Evolutionary conservation across 2,329 filamentous ascomycete species (phyloP).

Genomic region (Fusarium tuaranense): DNA sequence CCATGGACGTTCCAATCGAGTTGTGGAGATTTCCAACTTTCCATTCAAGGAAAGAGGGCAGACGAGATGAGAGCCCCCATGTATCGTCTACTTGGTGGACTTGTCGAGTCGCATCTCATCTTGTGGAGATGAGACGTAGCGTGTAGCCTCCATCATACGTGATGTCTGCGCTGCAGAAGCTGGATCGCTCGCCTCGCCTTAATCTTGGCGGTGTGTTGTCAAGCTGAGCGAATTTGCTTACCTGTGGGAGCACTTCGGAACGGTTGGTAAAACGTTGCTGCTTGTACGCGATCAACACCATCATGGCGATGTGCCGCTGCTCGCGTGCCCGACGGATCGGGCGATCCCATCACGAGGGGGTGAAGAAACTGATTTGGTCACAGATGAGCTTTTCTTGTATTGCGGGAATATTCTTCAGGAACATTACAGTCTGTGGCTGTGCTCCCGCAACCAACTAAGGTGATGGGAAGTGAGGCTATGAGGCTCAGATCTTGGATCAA

Average conservation of each 20-base stretch:
- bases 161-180: constrained; percentile 3
- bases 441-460: neutral
- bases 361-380: neutral
- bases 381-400: neutral
- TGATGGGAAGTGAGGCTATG: neutral
- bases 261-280: constrained; percentile 14
- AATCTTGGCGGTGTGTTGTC: constrained; percentile 20
- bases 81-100: constrained; percentile 30
- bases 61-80: constrained; percentile 1
- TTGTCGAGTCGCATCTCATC: constrained; percentile 2
- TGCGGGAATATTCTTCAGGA: constrained; percentile 2
- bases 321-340: constrained; percentile 16
- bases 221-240: constrained; percentile 33
- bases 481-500: neutral
- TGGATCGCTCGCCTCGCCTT: constrained; percentile 3
- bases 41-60: constrained; percentile 3
- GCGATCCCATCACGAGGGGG: constrained; percentile 30
- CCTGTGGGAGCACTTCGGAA: constrained; percentile 13
- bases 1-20: constrained; percentile 19
- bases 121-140: constrained; percentile 28
- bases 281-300: constrained; percentile 8
- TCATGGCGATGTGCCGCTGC: constrained; percentile 2
- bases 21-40: constrained; percentile 24
- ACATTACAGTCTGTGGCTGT: constrained; percentile 5
- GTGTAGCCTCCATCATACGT: constrained; percentile 23